Evolutionary conservation across 2,329 filamentous ascomycete genomes (phyloP).

Genomic region (Hymenoscyphus fructigenus): DNA sequence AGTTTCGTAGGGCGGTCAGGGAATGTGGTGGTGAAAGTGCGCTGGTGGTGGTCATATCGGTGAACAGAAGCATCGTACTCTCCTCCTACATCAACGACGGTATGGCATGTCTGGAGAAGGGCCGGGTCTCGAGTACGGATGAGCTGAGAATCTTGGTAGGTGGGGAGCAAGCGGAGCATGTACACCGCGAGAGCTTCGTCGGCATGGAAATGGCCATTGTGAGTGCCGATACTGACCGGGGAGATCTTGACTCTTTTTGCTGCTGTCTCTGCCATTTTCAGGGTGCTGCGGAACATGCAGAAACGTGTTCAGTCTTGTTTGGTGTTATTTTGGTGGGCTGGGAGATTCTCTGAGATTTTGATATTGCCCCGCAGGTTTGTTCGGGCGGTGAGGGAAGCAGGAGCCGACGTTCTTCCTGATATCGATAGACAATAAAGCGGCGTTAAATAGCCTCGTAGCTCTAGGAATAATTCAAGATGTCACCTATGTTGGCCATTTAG

Average conservation of each 20-base stretch:
- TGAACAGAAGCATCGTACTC: slow-evolving; percentile 76
- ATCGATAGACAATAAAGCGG: background rate
- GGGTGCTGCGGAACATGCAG: slow-evolving; percentile 46
- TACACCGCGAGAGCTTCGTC: slow-evolving; percentile 97
- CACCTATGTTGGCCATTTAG: too few relatives aligned
- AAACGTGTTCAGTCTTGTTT: slow-evolving; percentile 10
- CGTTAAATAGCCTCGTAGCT: background rate
- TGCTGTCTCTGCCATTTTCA: slow-evolving; percentile 67
- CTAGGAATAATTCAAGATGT: too few relatives aligned
- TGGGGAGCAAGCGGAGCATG: slow-evolving; percentile 85
- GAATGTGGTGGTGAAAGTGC: slow-evolving; percentile 82
- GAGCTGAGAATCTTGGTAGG: slow-evolving; percentile 71
- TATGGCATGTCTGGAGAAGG: slow-evolving; percentile 79
- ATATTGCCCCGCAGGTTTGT: background rate
- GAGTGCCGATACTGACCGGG: slow-evolving; percentile 67
- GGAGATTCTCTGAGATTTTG: slow-evolving; percentile 7
- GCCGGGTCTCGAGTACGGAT: slow-evolving; percentile 85
- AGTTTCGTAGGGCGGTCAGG: slow-evolving; percentile 83
- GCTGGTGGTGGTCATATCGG: slow-evolving; percentile 97
- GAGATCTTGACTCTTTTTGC: slow-evolving; percentile 83
- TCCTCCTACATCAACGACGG: slow-evolving; percentile 95
- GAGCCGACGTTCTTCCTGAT: too few relatives aligned
- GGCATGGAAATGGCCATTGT: slow-evolving; percentile 98
- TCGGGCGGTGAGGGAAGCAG: too few relatives aligned
- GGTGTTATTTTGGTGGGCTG: slow-evolving; percentile 9